These are phyloP conservation scores for Halenospora varia DNA, from an alignment of 495 filamentous ascomycete genomes.

Conservation along the genomic window DNA sequence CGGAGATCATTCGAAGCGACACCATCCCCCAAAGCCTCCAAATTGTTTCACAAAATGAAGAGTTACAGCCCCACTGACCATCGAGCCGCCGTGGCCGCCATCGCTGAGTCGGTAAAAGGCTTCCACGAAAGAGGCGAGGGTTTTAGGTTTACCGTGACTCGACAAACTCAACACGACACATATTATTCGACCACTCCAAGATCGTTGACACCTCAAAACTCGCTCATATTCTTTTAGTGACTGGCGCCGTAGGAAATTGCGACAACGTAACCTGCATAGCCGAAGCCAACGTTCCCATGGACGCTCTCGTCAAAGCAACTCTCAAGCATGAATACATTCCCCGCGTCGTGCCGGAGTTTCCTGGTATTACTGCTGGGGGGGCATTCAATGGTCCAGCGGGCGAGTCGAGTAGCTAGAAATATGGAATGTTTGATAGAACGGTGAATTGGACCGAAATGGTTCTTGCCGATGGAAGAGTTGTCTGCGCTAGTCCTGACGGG, in stretches of 20 bases:
- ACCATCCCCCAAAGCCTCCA: too few species aligned
- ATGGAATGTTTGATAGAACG: conserved; percentile 56
- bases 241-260: too few species aligned
- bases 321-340: conserved; percentile 49
- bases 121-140: background rate
- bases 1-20: too few species aligned
- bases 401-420: conserved; percentile 53
- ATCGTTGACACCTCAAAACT: conserved; percentile 46
- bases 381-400: conserved; percentile 59
- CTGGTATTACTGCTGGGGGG: conserved; percentile 60
- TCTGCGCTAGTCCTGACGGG: too few species aligned
- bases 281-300: conserved; percentile 66
- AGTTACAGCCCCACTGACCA: too few species aligned
- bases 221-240: conserved; percentile 37
- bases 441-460: conserved; percentile 56
- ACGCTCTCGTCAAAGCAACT: conserved; percentile 50
- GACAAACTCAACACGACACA: conserved; percentile 67
- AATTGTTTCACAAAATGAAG: too few species aligned
- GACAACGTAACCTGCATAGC: conserved; percentile 43
- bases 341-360: conserved; percentile 57
- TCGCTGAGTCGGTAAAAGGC: background rate
- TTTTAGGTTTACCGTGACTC: conserved; percentile 51
- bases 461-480: conserved; percentile 51
- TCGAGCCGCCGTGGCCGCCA: background rate
- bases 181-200: conserved; percentile 34